Evolutionary conservation across 2,329 filamentous ascomycete genomes (phyloP), one percentile per base, ranked within the genome.

Genomic region (Fusarium torulosum): DNA sequence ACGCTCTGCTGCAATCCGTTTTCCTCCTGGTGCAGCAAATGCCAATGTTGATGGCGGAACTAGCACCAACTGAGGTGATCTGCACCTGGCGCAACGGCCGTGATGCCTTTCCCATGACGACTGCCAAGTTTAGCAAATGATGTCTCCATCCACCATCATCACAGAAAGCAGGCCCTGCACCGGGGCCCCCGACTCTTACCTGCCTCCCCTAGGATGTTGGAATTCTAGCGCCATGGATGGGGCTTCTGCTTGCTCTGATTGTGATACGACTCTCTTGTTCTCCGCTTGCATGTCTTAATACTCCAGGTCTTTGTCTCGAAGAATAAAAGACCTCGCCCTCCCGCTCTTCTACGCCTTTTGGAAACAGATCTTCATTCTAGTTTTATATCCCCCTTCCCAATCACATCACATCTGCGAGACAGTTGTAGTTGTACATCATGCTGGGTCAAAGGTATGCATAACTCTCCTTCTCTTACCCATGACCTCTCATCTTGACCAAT

Each of bases 41-140:
- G 55, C 27, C 49, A 51, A 44, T 44, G 37, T 46, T 54, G 9
- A 37, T 37, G 35, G 17, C 29, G 25, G 27, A 29, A 29, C 40
- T 46, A 9, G 29, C 29, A 53, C 51, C 42, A 58, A 56, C 37
- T 46, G 10, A 53, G 27, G 44, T 46, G 59, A 66, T 70, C 66
- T 58, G 59, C 61, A 29, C 47, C 49, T 59, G 42, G 46, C 47
- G 40, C 19, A 55, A 41, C 52, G 43, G 47, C 29, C 33, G 43
- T 52, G 27, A 66, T 54, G 59, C 23, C 31, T 56, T 64, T 61
- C 65, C 69, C 68, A 74, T 74, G 72, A 74, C 69, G 72, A 73
- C 70, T 73, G 71, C 72, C 72, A 73, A 74, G 72, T 64, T 63
- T 51, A 59, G 56, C 38, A 55, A 56, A 52, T 56, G 49, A 69